phyloP scores from a whole-genome alignment of 352 stramenopile species.

The Paralagenidium karlingii region DNA sequence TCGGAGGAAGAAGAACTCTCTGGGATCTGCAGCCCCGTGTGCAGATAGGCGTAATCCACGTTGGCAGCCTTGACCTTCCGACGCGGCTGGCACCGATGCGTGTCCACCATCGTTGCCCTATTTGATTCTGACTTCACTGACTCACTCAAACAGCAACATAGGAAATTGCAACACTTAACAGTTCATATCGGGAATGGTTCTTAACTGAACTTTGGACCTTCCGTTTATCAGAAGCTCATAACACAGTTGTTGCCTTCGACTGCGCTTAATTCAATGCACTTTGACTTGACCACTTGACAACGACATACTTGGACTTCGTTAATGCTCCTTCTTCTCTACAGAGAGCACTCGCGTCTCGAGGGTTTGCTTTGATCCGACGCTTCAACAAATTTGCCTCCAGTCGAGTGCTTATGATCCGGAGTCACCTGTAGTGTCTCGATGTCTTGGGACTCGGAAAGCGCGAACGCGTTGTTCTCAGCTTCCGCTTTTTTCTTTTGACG shows the following conservation, averaged over 20 bases:
- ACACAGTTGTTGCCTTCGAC: background rate
- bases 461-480: conserved; percentile 1
- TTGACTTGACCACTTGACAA: conserved; percentile 10
- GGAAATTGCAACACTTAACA: background rate
- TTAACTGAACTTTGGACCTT: background rate
- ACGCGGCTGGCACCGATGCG: conserved; percentile 12
- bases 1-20: conserved; percentile 50
- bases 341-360: background rate
- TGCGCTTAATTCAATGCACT: conserved; percentile 12
- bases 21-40: conserved; percentile 60
- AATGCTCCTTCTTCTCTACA: background rate
- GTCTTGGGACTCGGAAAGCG: conserved; percentile 5
- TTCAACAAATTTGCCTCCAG: too few species aligned
- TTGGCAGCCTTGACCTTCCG: conserved; percentile 62
- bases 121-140: background rate
- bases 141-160: background rate
- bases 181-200: background rate
- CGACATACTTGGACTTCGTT: conserved; percentile 1
- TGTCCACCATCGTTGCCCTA: too few species aligned
- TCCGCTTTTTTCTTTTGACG: conserved; percentile 8
- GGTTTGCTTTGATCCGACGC: conserved; percentile 3
- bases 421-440: conserved; percentile 13
- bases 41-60: conserved; percentile 71
- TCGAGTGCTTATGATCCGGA: too few species aligned
- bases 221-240: background rate